Conservation (phyloP, 1,284 basidiomycete genomes). For the Mycena sp. region DNA sequence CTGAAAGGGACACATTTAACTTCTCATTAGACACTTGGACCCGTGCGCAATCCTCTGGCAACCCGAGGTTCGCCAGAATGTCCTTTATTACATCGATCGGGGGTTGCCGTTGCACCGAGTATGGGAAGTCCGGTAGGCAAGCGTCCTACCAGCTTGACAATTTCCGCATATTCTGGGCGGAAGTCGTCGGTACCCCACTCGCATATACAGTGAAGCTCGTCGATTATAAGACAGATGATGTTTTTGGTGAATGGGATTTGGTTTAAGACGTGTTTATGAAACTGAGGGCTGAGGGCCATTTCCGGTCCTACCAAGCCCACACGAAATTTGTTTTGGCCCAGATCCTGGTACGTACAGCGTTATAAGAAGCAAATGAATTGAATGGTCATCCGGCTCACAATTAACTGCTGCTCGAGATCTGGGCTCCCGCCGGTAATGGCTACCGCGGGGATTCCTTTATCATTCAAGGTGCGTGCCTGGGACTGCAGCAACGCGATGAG, state of each 20-base stretch:
- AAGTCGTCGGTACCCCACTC: conserved; percentile 30
- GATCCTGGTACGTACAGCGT: background rate
- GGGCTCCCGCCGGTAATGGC: conserved; percentile 11
- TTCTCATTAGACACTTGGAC: conserved; percentile 27
- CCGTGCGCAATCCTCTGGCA: background rate
- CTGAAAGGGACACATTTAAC: conserved; percentile 21
- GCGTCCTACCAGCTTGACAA: background rate
- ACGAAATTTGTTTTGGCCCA: conserved; percentile 19
- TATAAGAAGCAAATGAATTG: no score
- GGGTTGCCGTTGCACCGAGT: conserved; percentile 25
- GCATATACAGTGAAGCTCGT: conserved; percentile 25
- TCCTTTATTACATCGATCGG: conserved; percentile 19
- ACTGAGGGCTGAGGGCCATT: conserved; percentile 16
- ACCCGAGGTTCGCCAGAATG: conserved; percentile 11
- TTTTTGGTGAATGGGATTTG: conserved; percentile 4
- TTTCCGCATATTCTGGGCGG: no score
- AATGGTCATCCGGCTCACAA: no score
- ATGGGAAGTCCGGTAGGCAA: conserved; percentile 25
- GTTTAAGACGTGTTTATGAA: conserved; percentile 21
- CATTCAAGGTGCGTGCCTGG: conserved; percentile 17
- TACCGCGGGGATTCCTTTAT: conserved; percentile 21
- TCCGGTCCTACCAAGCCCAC: conserved; percentile 28
- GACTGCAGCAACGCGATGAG: conserved; percentile 23
- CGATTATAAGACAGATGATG: conserved; percentile 20
- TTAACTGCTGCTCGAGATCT: background rate